These are phyloP conservation scores for Xylariaceae sp. DNA, from an alignment of 2,329 filamentous ascomycete species.

Conservation along the genomic window DNA sequence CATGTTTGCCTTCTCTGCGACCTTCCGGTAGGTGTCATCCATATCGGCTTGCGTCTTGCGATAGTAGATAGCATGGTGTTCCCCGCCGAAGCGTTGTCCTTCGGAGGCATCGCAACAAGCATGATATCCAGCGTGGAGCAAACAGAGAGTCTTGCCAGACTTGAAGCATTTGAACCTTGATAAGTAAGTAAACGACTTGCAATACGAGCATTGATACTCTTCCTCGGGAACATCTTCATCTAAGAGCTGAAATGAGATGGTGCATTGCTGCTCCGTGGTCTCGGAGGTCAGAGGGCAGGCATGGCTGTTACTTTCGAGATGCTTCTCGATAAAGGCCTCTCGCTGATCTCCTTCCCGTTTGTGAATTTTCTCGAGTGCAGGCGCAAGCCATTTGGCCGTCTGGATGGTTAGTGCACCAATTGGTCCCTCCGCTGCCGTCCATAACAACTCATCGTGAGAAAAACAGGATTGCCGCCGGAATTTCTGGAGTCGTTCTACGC, in stretches of 20 bases:
- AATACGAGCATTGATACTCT: conserved; percentile 85
- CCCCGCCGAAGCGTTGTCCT: conserved; percentile 60
- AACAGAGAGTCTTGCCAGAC: conserved; percentile 74
- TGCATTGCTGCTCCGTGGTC: conserved; percentile 45
- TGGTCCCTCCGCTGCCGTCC: conserved; percentile 80
- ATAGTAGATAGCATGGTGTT: conserved; percentile 69
- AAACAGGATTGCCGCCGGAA: conserved; percentile 94
- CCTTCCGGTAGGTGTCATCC: conserved; percentile 60
- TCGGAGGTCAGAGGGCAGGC: conserved; percentile 47
- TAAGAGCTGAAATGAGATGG: conserved; percentile 58
- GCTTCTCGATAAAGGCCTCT: conserved; percentile 60
- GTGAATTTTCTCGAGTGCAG: conserved; percentile 73
- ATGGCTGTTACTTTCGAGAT: conserved; percentile 51
- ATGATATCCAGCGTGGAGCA: conserved; percentile 72
- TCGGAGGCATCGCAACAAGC: conserved; percentile 71
- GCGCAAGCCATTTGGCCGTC: conserved; percentile 90
- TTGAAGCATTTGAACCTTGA: conserved; percentile 83
- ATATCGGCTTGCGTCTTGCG: conserved; percentile 71
- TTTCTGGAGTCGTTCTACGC: conserved; percentile 77
- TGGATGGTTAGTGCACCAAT: conserved; percentile 66
- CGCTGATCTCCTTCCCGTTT: conserved; percentile 67
- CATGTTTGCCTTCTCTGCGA: conserved; percentile 77
- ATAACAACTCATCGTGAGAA: conserved; percentile 89
- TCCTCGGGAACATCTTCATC: conserved; percentile 79
- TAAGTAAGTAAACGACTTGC: conserved; percentile 87